These are phyloP conservation scores for Lathyrus oleraceus DNA, from an alignment of 306 rosid genomes.

Conservation along the genomic window DNA sequence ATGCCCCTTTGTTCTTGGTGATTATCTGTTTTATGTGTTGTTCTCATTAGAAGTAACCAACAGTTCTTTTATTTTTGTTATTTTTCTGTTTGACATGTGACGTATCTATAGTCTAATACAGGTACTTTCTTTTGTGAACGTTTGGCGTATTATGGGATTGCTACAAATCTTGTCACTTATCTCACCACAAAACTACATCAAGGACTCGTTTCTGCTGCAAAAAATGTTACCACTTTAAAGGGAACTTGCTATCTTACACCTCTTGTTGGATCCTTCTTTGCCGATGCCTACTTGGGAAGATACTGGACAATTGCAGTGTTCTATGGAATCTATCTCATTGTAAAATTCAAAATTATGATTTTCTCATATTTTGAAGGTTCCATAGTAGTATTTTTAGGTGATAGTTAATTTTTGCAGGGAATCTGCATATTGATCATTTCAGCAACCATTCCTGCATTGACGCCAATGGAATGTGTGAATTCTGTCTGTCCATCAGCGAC, in stretches of 20 bases:
- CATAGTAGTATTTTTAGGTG: too few species aligned
- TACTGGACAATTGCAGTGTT: conserved; percentile 79
- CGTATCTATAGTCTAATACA: conserved; percentile 27
- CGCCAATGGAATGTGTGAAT: conserved; percentile 60
- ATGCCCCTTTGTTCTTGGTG: conserved; percentile 63
- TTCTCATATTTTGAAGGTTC: too few species aligned
- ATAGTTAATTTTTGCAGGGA: too few species aligned
- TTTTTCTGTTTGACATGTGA: conserved; percentile 9
- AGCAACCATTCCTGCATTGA: conserved; percentile 18
- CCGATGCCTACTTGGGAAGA: conserved; percentile 98
- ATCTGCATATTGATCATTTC: too few species aligned
- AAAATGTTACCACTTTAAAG: conserved; percentile 79
- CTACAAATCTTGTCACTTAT: conserved; percentile 77
- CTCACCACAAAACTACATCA: conserved; percentile 71
- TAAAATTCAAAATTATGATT: conserved; percentile 17
- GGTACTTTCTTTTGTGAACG: conserved; percentile 86
- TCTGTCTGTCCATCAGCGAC: conserved; percentile 65
- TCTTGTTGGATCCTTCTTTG: conserved; percentile 80
- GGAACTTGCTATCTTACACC: conserved; percentile 95
- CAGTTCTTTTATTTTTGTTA: background rate
- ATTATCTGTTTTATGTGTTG: conserved; percentile 1
- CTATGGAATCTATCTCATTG: conserved; percentile 68
- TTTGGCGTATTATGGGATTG: conserved; percentile 85
- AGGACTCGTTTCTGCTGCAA: conserved; percentile 77
- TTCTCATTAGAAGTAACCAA: background rate